Evolutionary conservation across 495 filamentous ascomycete genomes (phyloP), one percentile per base, ranked within the genome.

Genomic region (Xylaria bambusicola): DNA sequence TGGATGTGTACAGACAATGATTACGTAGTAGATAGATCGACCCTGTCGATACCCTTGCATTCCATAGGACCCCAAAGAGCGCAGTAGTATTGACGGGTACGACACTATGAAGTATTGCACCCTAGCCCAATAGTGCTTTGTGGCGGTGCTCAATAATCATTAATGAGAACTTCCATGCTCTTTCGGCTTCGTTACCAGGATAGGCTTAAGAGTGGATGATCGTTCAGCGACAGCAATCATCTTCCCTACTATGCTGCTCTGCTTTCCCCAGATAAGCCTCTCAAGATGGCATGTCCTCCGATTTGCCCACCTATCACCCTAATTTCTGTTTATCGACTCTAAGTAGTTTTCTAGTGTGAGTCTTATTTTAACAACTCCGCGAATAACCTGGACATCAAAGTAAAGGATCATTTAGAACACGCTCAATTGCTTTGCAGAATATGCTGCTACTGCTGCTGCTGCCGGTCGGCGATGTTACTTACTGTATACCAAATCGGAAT

Each of bases 151-250:
- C 36, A 27, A 38, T 51, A 51, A 38, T 26, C 27, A 20, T 23
- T 36, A 36, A 8, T 38, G 33, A 23, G 12, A 13, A 10, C 27
- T 35, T 46, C 41, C 31, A 35, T 24, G 20, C 2, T 8, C 12
- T 23, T 36, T 48, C 42, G 54, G 54, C 42, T 40, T 57, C 54
- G 26, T 57, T 36, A 48, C 42, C 27, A 35, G 48, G 29, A 45
- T 6, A 26, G 29, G 54, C 29, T 20, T 29, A 18, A 33, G 10
- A 49, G 15, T 38, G 24, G 54, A 26, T 13, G 54, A 57, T 57
- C 54, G 6, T 31, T 57, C n/a, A 48, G 23, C 33, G n/a, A 48
- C 33, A 26, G 12, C 45, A 6, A 40, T 38, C 29, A 24, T 23
- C 44, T 13, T 57, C 54, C 26, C 27, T 46, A 26, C 17, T 40